Base-by-base conservation (phyloP, 139 green algal species). In the Chlorella sp. region DNA sequence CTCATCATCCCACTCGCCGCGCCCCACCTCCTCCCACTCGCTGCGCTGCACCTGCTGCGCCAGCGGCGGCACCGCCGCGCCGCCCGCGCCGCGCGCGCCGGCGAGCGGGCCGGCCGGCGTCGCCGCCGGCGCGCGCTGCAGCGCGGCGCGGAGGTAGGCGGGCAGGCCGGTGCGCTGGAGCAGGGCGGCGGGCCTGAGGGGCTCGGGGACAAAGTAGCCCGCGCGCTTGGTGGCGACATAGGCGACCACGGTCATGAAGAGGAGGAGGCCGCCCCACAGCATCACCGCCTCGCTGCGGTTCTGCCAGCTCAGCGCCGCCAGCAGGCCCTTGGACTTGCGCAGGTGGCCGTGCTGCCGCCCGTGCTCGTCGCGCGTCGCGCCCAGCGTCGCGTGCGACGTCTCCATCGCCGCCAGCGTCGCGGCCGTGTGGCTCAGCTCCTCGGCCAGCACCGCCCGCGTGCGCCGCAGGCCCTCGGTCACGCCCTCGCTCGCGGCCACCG, bases 371-470 rank as follows among this genome's bases (percentile, higher is more conserved):
- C 79, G 82, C 5, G 89, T 81, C 19, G 77, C 53, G 0, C 43
- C 58, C 45, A 96, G 86, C 25, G 58, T 51, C 0, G 58, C 42
- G 58, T 92, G 89, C 21, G 36, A 77, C 48, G 62, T 67, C 76
- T 90, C 88, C 71, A 94, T 86, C 15, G 92, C 84, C 0, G 86
- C 90, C 71, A 95, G 82, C 48, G 84, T 93, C 36, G 85, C 89
- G 3, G 69, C 68, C 0, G 86, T 91, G 67, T 93, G 88, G 48
- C 94, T 84, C 70, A 96, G 67, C 76, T 94, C 84, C 85, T 90
- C 69, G 4, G 69, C 69, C 38, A 75, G 53, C 5, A 75, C 69
- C 69, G 90, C 83, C 9, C 80, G 83, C 0, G 89, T 91, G 31
- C 91, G 84, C 66, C 85, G 71, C 76, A 96, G 79, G 75, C 83